Conservation (phyloP, 805 yeast species). For the Candida wancherniae region DNA sequence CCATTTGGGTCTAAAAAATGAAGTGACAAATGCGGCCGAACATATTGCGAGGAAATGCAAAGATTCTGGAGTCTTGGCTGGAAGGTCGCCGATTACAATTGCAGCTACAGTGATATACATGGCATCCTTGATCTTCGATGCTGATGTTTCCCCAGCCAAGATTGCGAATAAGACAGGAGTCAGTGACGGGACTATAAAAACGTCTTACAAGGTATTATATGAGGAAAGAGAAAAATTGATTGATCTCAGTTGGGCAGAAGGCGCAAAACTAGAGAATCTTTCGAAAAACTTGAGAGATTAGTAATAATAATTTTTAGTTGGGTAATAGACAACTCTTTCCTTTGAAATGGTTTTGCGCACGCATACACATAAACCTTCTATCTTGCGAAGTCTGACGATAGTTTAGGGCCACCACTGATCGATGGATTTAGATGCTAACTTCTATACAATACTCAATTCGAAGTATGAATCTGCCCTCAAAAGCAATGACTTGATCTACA, state of each 20-base stretch:
- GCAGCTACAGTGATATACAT: constrained; percentile 97
- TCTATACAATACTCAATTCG: too few species aligned
- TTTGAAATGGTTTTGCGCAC: too few species aligned
- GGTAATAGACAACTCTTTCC: too few species aligned
- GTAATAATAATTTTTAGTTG: constrained; percentile 1
- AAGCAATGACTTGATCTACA: constrained; percentile 44
- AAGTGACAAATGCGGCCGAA: constrained; percentile 88
- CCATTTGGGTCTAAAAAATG: constrained; percentile 80
- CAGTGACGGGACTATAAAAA: constrained; percentile 94
- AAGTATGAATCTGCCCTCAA: constrained; percentile 48
- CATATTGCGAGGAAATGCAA: constrained; percentile 85
- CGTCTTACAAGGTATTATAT: constrained; percentile 77
- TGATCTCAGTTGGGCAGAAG: constrained; percentile 71
- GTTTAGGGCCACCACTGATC: too few species aligned
- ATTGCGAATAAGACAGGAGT: constrained; percentile 94
- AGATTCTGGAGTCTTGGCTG: constrained; percentile 90
- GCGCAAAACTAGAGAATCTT: constrained; percentile 50
- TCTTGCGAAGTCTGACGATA: too few species aligned
- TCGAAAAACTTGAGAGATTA: constrained; percentile 18
- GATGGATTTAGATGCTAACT: too few species aligned
- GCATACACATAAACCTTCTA: too few species aligned
- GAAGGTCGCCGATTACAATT: constrained; percentile 93
- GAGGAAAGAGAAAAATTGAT: constrained; percentile 62
- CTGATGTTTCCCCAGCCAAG: constrained; percentile 66
- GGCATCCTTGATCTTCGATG: constrained; percentile 85